Conservation (phyloP, 345 rosid species). For the Salix suchowensis region DNA sequence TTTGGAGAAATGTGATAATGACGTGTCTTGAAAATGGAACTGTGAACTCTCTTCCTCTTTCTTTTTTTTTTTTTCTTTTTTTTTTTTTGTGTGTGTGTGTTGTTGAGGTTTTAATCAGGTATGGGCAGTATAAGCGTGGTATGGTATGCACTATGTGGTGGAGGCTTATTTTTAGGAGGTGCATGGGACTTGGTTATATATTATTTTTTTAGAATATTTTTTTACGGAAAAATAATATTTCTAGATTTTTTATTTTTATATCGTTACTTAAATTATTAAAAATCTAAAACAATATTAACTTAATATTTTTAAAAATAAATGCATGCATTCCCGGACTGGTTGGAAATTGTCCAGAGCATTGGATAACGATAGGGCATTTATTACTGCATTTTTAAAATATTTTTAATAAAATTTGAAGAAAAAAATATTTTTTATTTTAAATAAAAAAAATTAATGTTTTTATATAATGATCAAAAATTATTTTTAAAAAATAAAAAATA, state of each 20-base stretch:
- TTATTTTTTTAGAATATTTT: too few relatives aligned
- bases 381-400: too few relatives aligned
- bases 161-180: background rate
- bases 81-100: background rate
- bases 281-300: background rate
- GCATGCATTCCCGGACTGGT: too few relatives aligned
- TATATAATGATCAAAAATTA: too few relatives aligned
- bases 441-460: too few relatives aligned
- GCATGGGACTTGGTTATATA: too few relatives aligned
- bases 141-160: background rate
- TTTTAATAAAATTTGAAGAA: too few relatives aligned
- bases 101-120: background rate
- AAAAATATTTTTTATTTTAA: too few relatives aligned
- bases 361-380: too few relatives aligned
- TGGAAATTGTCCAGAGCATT: too few relatives aligned
- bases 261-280: background rate
- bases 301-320: background rate
- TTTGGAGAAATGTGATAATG: background rate
- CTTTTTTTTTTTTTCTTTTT: background rate
- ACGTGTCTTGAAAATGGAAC: background rate
- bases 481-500: too few relatives aligned
- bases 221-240: background rate
- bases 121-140: background rate
- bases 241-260: background rate
- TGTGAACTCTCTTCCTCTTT: background rate